Conservation (phyloP, 768 basidiomycete species). For the Rubroboletus pulcherrimus region DNA sequence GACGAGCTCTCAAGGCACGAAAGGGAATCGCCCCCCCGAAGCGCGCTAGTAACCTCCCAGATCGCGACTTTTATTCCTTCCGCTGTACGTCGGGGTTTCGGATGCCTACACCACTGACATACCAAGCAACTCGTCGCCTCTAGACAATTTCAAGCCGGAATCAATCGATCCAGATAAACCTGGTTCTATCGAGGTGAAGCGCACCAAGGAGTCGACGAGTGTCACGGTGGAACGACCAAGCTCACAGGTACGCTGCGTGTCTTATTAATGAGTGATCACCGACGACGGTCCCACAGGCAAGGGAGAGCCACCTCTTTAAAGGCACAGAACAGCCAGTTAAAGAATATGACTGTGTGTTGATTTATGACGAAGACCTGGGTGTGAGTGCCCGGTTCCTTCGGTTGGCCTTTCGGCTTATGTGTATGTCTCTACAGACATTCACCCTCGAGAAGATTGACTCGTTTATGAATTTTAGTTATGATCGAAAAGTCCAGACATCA, state of each 20-base stretch:
- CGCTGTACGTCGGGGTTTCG: constrained; percentile 50
- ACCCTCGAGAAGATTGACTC: constrained; percentile 77
- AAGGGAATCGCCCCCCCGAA: constrained; percentile 46
- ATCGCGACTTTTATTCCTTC: constrained; percentile 73
- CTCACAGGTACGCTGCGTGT: constrained; percentile 44
- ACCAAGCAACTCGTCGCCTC: neutral
- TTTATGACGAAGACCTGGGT: constrained; percentile 72
- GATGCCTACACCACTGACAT: neutral
- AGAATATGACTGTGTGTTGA: constrained; percentile 73
- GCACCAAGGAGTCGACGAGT: constrained; percentile 46
- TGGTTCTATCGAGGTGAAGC: constrained; percentile 61
- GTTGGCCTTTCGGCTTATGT: constrained; percentile 5
- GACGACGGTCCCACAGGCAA: constrained; percentile 34
- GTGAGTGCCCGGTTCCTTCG: constrained; percentile 37
- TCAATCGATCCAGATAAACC: constrained; percentile 64
- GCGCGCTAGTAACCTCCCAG: constrained; percentile 44
- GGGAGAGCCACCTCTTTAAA: constrained; percentile 52
- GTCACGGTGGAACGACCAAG: constrained; percentile 66
- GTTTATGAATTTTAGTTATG: constrained; percentile 50
- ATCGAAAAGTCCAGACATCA: constrained; percentile 39
- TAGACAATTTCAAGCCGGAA: constrained; percentile 76
- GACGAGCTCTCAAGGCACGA: constrained; percentile 65
- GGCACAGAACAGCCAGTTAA: constrained; percentile 58
- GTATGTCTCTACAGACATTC: constrained; percentile 47
- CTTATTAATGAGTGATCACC: neutral